These are phyloP conservation scores for Botryotinia calthae DNA, from an alignment of 2,329 filamentous ascomycete genomes.

Conservation along the genomic window DNA sequence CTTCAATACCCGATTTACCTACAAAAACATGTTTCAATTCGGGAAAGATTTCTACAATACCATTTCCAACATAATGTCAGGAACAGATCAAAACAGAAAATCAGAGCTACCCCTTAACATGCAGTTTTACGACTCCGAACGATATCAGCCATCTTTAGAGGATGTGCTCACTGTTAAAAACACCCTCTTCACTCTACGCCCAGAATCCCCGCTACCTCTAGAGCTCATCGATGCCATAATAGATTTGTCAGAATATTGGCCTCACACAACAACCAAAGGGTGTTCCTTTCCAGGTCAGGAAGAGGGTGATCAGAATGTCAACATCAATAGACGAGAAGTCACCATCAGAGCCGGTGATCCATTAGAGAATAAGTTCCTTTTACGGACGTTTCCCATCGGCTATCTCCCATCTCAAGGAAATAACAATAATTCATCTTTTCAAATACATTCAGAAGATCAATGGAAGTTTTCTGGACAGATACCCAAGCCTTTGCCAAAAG, in stretches of 20 bases:
- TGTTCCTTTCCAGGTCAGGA: not conserved
- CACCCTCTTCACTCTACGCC: slow-evolving; percentile 43
- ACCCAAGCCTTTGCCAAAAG: slow-evolving; percentile 25
- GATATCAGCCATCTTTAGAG: slow-evolving; percentile 42
- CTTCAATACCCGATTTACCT: not conserved
- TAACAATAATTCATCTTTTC: slow-evolving; percentile 10
- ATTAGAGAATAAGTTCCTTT: slow-evolving; percentile 43
- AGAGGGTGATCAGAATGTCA: slow-evolving; percentile 9
- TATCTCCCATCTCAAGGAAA: slow-evolving; percentile 16
- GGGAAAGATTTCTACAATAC: not conserved
- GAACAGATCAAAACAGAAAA: not conserved
- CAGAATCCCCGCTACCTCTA: slow-evolving; percentile 47
- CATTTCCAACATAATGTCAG: slow-evolving; percentile 15
- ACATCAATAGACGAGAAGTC: slow-evolving; percentile 21
- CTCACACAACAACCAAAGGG: slow-evolving; percentile 42
- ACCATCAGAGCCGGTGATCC: slow-evolving; percentile 21
- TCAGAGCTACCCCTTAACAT: slow-evolving; percentile 10
- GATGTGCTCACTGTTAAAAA: slow-evolving; percentile 52
- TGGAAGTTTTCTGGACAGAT: slow-evolving; percentile 15
- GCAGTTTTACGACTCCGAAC: slow-evolving; percentile 20
- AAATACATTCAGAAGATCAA: slow-evolving; percentile 11
- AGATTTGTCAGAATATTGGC: slow-evolving; percentile 63
- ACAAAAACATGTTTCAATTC: slow-evolving; percentile 4
- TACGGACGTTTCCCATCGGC: slow-evolving; percentile 36
- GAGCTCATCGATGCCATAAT: slow-evolving; percentile 57